These are phyloP conservation scores for Leccinum subtestaceum DNA, from an alignment of 768 basidiomycete genomes.

Conservation along the genomic window DNA sequence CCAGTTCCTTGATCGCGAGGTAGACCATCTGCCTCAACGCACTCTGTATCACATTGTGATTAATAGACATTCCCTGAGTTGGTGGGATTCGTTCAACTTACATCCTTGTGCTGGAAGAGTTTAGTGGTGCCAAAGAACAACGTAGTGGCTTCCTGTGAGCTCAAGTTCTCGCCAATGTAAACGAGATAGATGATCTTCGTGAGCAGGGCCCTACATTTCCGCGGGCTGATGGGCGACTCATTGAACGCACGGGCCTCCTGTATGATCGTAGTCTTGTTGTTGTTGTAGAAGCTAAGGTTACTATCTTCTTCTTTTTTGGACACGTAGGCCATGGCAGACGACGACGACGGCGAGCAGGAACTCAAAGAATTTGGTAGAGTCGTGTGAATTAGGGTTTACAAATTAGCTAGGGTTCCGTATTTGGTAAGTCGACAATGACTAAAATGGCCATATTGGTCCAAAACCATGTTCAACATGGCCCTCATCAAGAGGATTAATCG, in stretches of 20 bases:
- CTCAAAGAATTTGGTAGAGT: not conserved
- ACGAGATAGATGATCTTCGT: conserved; percentile 96
- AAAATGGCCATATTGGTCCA: no score
- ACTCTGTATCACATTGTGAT: conserved; percentile 50
- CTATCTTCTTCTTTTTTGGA: conserved; percentile 98
- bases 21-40: conserved; percentile 98
- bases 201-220: conserved; percentile 94
- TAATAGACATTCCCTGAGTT: not conserved
- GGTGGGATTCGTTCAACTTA: conserved; percentile 42
- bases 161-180: conserved; percentile 93
- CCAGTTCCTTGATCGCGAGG: conserved; percentile 96
- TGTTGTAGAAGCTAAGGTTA: conserved; percentile 87
- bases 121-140: conserved; percentile 99
- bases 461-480: no score
- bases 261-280: conserved; percentile 97
- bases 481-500: no score
- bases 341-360: conserved; percentile 20
- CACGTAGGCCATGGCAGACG: conserved; percentile 65
- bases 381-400: not conserved
- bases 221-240: conserved; percentile 96
- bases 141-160: conserved; percentile 93
- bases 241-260: conserved; percentile 99
- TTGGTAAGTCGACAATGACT: no score
- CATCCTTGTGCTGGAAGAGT: conserved; percentile 98
- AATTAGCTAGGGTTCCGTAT: not conserved